These are phyloP conservation scores for Vicia faba DNA, from an alignment of 306 rosid genomes.

Conservation along the genomic window DNA sequence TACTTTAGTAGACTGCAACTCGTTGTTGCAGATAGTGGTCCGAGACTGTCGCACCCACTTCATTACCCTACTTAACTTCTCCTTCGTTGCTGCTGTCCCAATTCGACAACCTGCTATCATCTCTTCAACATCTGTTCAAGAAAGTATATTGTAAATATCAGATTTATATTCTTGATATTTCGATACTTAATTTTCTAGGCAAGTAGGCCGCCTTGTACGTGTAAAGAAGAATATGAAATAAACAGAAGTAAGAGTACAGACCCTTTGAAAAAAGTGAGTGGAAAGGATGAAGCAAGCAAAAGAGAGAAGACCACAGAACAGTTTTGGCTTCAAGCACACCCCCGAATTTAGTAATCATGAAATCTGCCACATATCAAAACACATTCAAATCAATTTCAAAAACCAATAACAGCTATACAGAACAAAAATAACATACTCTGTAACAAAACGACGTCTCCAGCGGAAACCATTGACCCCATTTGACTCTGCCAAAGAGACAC, in stretches of 20 bases:
- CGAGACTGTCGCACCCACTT: constrained; percentile 68
- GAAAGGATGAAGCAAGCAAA: constrained; percentile 56
- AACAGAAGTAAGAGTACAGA: constrained; percentile 1
- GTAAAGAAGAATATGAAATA: no score
- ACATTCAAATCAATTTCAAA: constrained; percentile 16
- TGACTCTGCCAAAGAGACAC: constrained; percentile 73
- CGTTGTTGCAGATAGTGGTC: constrained; percentile 44
- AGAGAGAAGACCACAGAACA: constrained; percentile 68
- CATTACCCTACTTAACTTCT: constrained; percentile 66
- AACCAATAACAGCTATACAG: not conserved
- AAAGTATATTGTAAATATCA: not conserved
- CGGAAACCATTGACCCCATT: constrained; percentile 48
- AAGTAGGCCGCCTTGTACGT: no score
- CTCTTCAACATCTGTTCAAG: constrained; percentile 60
- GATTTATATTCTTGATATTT: not conserved
- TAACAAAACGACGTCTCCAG: constrained; percentile 63
- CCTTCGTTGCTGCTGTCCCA: constrained; percentile 55
- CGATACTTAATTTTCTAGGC: no score
- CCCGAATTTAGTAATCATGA: constrained; percentile 67
- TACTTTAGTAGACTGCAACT: constrained; percentile 46
- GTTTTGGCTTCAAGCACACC: constrained; percentile 67
- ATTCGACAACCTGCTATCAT: constrained; percentile 55
- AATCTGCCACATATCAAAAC: constrained; percentile 49
- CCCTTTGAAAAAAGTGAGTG: constrained; percentile 67
- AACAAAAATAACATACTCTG: constrained; percentile 47